Evolutionary conservation across 1,284 basidiomycete species (phyloP), one percentile per base, ranked within the genome.

Genomic region (Cystobasidium pallidum): DNA sequence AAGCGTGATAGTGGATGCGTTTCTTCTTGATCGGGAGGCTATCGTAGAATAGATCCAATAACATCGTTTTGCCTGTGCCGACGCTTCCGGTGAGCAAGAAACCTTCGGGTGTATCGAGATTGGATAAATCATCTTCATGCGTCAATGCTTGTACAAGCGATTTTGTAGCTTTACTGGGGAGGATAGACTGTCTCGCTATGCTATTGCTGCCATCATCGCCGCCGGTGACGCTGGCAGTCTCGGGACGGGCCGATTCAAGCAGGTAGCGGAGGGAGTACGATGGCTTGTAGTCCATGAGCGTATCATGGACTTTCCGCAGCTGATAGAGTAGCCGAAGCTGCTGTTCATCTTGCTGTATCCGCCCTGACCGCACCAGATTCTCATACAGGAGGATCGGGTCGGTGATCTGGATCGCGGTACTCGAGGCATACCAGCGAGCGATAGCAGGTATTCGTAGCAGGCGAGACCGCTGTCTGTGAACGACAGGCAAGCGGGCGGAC

Each of bases 21-120:
- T 84, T 82, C 79, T 90, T 89, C 80, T 84, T 84, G 0, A 86
- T 86, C 0, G 86, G 87, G 0, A 89, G 77, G 6, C 85, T 82
- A 43, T 85, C 82, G 78, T 85, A 88, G 83, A 89, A 89, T 30
- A 89, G 82, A 76, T 89, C 86, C 64, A 89, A 84, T 17, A 90
- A 80, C 75, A 90, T 85, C 51, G 86, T 87, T 76, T 86, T 85
- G 43, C 85, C 85, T 15, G 83, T 84, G 0, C 85, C 85, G 2
- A 84, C 84, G 0, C 84, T 84, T 19, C 85, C 85, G 2, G 83
- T 85, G 15, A 86, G 77, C 11, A 85, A 76, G 41, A 85, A 81
- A 0, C 85, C 85, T 41, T 28, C 86, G 0, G 88, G 88, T 0
- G 87, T 87, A 3, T 82, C 83, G 7, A 89, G 80, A 24, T 81